A percentile compares a stretch with the other conserved stretches of the same genome.
Conservation (phyloP, 2,329 filamentous ascomycete genomes). For the Microsporum audouinii region DNA sequence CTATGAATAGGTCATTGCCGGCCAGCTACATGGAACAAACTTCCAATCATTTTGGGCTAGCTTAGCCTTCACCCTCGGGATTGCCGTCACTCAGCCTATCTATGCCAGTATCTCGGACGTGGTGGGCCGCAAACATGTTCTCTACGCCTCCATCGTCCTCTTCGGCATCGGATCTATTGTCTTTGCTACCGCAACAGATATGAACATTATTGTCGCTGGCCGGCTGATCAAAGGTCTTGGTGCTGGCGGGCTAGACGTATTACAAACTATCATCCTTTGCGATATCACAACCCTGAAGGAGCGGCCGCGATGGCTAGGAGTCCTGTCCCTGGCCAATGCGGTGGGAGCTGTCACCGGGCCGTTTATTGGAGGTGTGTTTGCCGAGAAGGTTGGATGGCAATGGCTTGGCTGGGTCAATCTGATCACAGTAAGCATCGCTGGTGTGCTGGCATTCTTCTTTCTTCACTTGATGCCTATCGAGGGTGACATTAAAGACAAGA, state of each 20-base stretch:
- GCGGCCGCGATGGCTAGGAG: constrained; percentile 28
- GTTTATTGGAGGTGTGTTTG: constrained; percentile 14
- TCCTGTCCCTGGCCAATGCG: constrained; percentile 30
- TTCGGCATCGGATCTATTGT: constrained; percentile 37
- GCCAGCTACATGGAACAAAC: constrained; percentile 38
- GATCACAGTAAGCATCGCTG: constrained; percentile 42
- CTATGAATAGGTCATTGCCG: constrained; percentile 26
- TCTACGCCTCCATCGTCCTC: constrained; percentile 29
- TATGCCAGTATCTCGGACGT: constrained; percentile 42
- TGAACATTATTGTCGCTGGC: constrained; percentile 36
- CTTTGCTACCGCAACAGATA: constrained; percentile 29
- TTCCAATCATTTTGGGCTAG: constrained; percentile 55
- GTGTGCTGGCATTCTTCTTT: constrained; percentile 40
- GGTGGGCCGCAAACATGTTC: constrained; percentile 39
- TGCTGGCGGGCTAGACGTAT: constrained; percentile 33
- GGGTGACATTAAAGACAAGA: constrained; percentile 39
- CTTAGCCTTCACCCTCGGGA: constrained; percentile 43
- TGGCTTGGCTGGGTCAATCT: constrained; percentile 58
- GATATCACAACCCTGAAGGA: constrained; percentile 34
- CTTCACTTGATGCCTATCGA: constrained; percentile 38
- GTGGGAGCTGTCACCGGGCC: constrained; percentile 27
- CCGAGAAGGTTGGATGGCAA: constrained; percentile 33
- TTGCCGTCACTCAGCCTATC: constrained; percentile 34
- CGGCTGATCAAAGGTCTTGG: constrained; percentile 36
- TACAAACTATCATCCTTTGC: constrained; percentile 35